phyloP scores from a whole-genome alignment of 768 basidiomycete species.

The Xerocomellus amylosporus region DNA sequence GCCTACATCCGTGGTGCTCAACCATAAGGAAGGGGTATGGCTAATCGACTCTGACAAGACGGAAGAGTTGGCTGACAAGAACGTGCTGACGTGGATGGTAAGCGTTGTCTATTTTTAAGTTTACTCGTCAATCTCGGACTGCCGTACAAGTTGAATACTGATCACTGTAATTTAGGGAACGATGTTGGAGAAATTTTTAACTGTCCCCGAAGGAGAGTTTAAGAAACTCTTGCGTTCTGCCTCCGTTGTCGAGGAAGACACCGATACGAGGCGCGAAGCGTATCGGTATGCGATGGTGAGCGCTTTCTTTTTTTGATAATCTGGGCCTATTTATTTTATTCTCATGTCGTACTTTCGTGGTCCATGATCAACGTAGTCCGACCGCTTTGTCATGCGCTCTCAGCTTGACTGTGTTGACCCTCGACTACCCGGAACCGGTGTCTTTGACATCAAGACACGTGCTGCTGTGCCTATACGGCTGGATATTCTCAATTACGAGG shows the following conservation, averaged over 20 bases:
- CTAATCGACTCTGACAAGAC: constrained; percentile 56
- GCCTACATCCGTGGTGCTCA: constrained; percentile 68
- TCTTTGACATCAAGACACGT: constrained; percentile 96
- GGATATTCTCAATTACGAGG: constrained; percentile 81
- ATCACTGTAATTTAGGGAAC: constrained; percentile 57
- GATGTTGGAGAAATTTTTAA: constrained; percentile 86
- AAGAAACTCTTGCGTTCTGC: constrained; percentile 45
- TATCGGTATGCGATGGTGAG: constrained; percentile 83
- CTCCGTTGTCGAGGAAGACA: constrained; percentile 25
- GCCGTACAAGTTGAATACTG: not conserved
- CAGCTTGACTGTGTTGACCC: constrained; percentile 87
- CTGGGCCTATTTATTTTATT: not conserved
- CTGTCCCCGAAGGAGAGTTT: constrained; percentile 63
- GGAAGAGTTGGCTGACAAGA: constrained; percentile 49
- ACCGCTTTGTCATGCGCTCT: constrained; percentile 82
- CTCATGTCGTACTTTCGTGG: not conserved
- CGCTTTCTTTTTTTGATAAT: not conserved
- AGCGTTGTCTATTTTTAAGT: constrained; percentile 13
- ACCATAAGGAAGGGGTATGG: constrained; percentile 64
- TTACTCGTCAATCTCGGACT: not conserved
- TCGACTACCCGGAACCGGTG: constrained; percentile 82
- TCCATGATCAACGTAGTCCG: constrained; percentile 28
- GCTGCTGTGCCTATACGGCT: constrained; percentile 80
- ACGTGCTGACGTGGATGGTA: constrained; percentile 76
- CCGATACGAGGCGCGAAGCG: constrained; percentile 55